A percentile compares a stretch with the other conserved stretches of the same genome.
Evolutionary conservation across 176 grass and related monocot species (phyloP).

Genomic region (Rhynchospora pubera): DNA sequence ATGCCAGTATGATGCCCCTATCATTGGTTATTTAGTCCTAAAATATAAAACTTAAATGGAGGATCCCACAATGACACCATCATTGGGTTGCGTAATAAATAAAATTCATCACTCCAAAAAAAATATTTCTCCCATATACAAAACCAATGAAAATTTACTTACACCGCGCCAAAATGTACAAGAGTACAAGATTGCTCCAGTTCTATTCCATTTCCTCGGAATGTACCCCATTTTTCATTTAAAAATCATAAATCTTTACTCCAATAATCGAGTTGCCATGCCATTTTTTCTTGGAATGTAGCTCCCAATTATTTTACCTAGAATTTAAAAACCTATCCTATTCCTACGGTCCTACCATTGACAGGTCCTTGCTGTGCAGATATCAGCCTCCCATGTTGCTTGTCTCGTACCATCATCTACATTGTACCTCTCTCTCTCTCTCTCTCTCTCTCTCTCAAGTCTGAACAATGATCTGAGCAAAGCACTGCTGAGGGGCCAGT

Average conservation of each 20-base stretch:
- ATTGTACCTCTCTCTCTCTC: neutral
- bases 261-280: neutral
- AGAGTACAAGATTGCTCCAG: neutral
- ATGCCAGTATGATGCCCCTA: no score
- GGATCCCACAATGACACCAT: no score
- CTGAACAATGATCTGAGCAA: slow-evolving; percentile 16
- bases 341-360: neutral
- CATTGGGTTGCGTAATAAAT: neutral
- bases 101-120: neutral
- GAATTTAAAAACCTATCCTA: slow-evolving; percentile 6
- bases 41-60: no score
- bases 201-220: neutral
- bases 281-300: slow-evolving; percentile 1
- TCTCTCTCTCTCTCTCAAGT: neutral
- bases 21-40: no score
- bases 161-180: neutral
- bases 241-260: neutral
- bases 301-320: neutral
- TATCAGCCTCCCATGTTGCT: slow-evolving; percentile 21
- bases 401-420: neutral
- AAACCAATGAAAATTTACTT: neutral
- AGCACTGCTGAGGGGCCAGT: slow-evolving; percentile 4
- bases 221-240: neutral
- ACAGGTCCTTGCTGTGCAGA: neutral
- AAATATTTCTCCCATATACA: neutral